A percentile compares a stretch with the other conserved stretches of the same genome.
phyloP scores from a whole-genome alignment of 306 rosid species.

The Macrotyloma uniflorum region DNA sequence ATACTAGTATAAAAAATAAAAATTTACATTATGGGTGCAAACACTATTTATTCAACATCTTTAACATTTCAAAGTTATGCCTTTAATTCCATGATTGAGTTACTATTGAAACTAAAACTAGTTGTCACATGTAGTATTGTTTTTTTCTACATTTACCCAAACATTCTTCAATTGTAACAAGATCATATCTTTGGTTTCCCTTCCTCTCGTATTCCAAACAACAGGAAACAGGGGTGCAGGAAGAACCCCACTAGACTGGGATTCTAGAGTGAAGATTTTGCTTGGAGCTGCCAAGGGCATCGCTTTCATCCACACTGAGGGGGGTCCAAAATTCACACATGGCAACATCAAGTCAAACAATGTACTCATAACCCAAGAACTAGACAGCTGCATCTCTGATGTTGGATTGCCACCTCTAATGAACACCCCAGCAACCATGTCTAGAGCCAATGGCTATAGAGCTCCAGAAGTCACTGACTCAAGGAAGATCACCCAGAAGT shows the following conservation, averaged over 20 bases:
- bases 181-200: not conserved
- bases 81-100: not conserved
- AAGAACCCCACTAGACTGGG: constrained; percentile 72
- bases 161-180: not conserved
- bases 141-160: too few species aligned
- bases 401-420: constrained; percentile 64
- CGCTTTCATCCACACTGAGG: constrained; percentile 65
- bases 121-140: not conserved
- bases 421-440: constrained; percentile 60
- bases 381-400: constrained; percentile 65
- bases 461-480: constrained; percentile 74
- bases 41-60: not conserved
- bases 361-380: constrained; percentile 66
- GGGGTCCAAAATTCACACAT: constrained; percentile 60
- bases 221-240: constrained; percentile 63
- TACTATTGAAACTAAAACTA: not conserved
- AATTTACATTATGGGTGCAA: not conserved
- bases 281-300: constrained; percentile 69
- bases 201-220: constrained; percentile 26
- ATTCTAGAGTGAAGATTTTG: constrained; percentile 66
- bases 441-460: constrained; percentile 61
- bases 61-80: not conserved
- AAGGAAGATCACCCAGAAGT: constrained; percentile 61
- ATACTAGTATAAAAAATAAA: not conserved
- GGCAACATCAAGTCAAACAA: constrained; percentile 84